Percentiles rank a stretch among this genome's conserved stretches.
Evolutionary conservation across 345 rosid species (phyloP).

Genomic region (Sisymbrium altissimum): DNA sequence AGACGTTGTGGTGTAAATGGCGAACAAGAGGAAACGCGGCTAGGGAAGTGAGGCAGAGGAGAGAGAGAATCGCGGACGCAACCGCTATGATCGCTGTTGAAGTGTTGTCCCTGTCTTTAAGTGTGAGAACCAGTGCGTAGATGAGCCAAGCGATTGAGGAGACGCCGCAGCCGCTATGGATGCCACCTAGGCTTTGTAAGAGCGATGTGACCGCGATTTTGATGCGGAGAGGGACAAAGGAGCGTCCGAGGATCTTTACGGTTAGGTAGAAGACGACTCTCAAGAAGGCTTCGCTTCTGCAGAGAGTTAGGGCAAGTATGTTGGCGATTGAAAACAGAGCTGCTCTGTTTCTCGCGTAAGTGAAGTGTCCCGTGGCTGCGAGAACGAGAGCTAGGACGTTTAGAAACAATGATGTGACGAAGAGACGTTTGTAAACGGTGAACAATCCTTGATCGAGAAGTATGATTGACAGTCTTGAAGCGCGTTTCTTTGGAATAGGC

Average conservation of each 20-base stretch:
- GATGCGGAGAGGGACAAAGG: constrained; percentile 51
- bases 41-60: constrained; percentile 51
- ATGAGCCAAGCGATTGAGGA: constrained; percentile 73
- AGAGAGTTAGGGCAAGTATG: constrained; percentile 62
- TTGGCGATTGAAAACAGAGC: constrained; percentile 66
- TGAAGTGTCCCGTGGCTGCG: constrained; percentile 57
- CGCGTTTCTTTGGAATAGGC: constrained; percentile 41
- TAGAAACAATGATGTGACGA: constrained; percentile 40
- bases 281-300: constrained; percentile 73
- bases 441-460: constrained; percentile 79
- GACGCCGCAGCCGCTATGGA: constrained; percentile 75
- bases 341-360: constrained; percentile 64
- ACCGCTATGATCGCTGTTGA: constrained; percentile 58
- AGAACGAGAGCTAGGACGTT: constrained; percentile 54
- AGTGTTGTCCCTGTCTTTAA: constrained; percentile 48
- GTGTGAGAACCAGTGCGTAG: constrained; percentile 57
- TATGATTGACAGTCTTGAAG: constrained; percentile 60
- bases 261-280: constrained; percentile 59
- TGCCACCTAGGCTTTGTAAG: constrained; percentile 74
- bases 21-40: constrained; percentile 81
- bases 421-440: constrained; percentile 77
- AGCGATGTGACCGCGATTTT: constrained; percentile 67
- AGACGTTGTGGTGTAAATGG: constrained; percentile 78
- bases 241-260: constrained; percentile 49
- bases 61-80: constrained; percentile 52